Evolutionary conservation across 1,284 basidiomycete species (phyloP).

Genomic region (Leucoagaricus sp.): DNA sequence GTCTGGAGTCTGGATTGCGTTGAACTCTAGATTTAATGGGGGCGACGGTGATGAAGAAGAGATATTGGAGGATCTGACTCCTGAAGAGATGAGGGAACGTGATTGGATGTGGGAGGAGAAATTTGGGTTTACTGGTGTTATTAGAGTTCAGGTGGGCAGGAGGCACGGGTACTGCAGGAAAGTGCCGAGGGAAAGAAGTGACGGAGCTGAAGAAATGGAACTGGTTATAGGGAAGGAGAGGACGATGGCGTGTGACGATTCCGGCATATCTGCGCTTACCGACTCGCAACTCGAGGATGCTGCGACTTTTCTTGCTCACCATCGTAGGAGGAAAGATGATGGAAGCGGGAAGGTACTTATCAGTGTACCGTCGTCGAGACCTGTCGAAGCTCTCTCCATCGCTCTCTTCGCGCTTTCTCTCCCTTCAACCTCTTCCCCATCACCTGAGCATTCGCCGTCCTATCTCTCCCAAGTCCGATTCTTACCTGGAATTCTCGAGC

Average conservation of each 20-base stretch:
- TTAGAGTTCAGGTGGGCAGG: neutral
- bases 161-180: neutral
- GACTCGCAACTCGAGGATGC: neutral
- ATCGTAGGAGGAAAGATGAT: neutral
- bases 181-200: neutral
- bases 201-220: neutral
- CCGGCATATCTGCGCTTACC: slow-evolving; percentile 4
- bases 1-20: slow-evolving; percentile 2
- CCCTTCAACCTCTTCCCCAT: neutral
- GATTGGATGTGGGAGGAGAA: slow-evolving; percentile 11
- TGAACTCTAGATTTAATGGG: neutral
- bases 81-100: neutral
- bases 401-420: slow-evolving; percentile 5
- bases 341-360: slow-evolving; percentile 3
- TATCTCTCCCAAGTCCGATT: slow-evolving; percentile 6
- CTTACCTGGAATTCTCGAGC: slow-evolving; percentile 1
- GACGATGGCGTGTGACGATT: neutral
- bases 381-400: slow-evolving; percentile 6
- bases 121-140: slow-evolving; percentile 1
- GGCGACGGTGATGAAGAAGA: neutral
- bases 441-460: neutral
- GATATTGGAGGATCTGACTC: neutral
- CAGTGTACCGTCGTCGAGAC: slow-evolving; percentile 1
- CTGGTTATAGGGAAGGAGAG: neutral
- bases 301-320: neutral